These are phyloP conservation scores for Eimeria maxima DNA, from an alignment of 169 alveolate genomes.

Conservation along the genomic window DNA sequence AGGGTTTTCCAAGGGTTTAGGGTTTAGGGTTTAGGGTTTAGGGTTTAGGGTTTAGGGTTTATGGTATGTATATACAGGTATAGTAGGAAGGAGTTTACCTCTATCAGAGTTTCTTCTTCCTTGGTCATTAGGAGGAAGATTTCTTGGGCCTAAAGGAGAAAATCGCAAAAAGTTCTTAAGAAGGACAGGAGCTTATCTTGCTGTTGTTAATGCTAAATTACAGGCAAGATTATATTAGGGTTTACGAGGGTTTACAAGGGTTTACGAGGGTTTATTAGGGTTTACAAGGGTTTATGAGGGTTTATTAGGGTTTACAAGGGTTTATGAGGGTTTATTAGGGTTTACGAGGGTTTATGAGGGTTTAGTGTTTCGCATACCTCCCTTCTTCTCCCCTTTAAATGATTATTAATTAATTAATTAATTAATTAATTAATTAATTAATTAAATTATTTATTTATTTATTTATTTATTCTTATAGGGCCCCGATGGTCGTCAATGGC, in stretches of 20 bases:
- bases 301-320: too few relatives aligned
- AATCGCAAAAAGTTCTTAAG: not conserved
- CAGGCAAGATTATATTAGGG: not conserved
- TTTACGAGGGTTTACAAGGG: too few relatives aligned
- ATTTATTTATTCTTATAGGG: constrained; percentile 37
- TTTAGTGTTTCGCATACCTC: not conserved
- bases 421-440: too few relatives aligned
- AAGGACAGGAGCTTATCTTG: constrained; percentile 18
- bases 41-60: not conserved
- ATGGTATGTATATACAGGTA: constrained; percentile 3
- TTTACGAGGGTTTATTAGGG: too few relatives aligned
- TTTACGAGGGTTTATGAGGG: too few relatives aligned
- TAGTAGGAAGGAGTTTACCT: not conserved
- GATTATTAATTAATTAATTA: too few relatives aligned
- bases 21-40: constrained; percentile 30
- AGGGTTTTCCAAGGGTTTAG: not conserved
- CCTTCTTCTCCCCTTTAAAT: too few relatives aligned
- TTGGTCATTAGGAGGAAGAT: constrained; percentile 37
- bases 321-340: too few relatives aligned
- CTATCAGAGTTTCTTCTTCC: constrained; percentile 38
- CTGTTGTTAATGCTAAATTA: constrained; percentile 19
- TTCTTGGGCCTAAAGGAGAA: constrained; percentile 48
- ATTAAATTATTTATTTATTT: too few relatives aligned
- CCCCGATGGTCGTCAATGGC: constrained; percentile 75
- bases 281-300: too few relatives aligned